These are phyloP conservation scores for Phytophthora boehmeriae DNA, from an alignment of 352 stramenopile genomes.

Conservation along the genomic window DNA sequence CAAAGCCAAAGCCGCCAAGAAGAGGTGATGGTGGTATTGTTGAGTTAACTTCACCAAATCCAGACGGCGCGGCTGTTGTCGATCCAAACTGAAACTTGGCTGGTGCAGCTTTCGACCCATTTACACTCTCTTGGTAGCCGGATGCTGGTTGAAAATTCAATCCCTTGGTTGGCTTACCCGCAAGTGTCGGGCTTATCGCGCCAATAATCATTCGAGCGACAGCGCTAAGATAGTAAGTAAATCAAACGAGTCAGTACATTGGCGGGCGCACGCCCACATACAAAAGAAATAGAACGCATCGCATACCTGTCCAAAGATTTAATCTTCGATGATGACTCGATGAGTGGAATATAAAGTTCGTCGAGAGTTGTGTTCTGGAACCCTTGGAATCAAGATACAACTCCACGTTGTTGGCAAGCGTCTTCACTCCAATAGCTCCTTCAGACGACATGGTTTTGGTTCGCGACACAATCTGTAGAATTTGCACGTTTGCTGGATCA, in stretches of 20 bases:
- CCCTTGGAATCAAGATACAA: slow-evolving; percentile 22
- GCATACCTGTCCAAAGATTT: slow-evolving; percentile 24
- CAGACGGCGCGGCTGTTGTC: neutral
- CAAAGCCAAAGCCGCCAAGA: too few relatives aligned
- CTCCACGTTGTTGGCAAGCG: slow-evolving; percentile 18
- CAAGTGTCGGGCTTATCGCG: slow-evolving; percentile 16
- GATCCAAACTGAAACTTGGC: neutral
- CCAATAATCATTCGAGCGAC: slow-evolving; percentile 23
- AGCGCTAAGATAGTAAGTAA: slow-evolving; percentile 7
- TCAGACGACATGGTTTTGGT: neutral
- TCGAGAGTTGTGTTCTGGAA: slow-evolving; percentile 32
- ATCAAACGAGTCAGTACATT: too few relatives aligned
- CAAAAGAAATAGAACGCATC: neutral
- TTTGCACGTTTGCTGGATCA: slow-evolving; percentile 15
- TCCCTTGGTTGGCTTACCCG: neutral
- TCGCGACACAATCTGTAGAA: slow-evolving; percentile 7
- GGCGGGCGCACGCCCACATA: too few relatives aligned
- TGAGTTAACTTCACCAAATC: too few relatives aligned
- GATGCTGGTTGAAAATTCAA: too few relatives aligned
- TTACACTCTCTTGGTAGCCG: neutral
- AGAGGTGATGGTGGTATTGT: too few relatives aligned
- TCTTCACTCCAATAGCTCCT: slow-evolving; percentile 7
- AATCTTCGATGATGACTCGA: neutral
- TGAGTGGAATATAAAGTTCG: slow-evolving; percentile 18
- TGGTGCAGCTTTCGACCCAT: neutral